A percentile compares a stretch with the other conserved stretches of the same genome.
Evolutionary conservation across 176 grass and related monocot species (phyloP).

Genomic region (Musa itinerans): DNA sequence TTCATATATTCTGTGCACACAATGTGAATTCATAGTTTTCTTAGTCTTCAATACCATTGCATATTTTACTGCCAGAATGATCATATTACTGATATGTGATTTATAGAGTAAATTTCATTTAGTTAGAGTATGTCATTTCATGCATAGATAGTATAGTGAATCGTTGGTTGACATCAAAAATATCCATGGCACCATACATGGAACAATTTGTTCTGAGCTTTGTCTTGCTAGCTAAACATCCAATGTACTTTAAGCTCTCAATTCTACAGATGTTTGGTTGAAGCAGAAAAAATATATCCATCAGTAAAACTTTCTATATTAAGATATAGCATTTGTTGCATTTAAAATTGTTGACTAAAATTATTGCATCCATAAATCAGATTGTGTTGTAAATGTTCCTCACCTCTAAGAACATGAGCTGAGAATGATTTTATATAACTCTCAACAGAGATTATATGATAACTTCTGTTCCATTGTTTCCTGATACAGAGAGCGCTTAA

Average conservation of each 20-base stretch:
- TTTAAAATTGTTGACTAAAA: neutral
- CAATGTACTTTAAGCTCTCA: neutral
- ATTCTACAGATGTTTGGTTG: neutral
- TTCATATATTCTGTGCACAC: neutral
- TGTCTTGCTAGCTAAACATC: neutral
- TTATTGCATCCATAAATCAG: neutral
- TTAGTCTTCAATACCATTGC: neutral
- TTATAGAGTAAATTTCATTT: neutral
- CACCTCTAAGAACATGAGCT: slow-evolving; percentile 88
- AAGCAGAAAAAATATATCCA: neutral
- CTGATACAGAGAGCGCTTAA: slow-evolving; percentile 62
- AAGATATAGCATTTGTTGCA: neutral
- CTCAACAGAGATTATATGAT: slow-evolving; percentile 49
- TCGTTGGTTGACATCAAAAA: neutral
- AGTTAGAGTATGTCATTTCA: neutral
- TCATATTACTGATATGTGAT: neutral
- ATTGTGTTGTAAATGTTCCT: slow-evolving; percentile 12
- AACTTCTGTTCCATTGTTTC: slow-evolving; percentile 52
- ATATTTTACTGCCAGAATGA: neutral
- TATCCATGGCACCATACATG: neutral
- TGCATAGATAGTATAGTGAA: neutral
- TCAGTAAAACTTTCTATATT: neutral
- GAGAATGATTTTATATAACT: slow-evolving; percentile 92
- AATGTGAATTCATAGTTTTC: neutral
- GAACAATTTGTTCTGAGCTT: neutral